phyloP scores from a whole-genome alignment of 148 eudicot genomes.

The Heliamphora exappendiculata region DNA sequence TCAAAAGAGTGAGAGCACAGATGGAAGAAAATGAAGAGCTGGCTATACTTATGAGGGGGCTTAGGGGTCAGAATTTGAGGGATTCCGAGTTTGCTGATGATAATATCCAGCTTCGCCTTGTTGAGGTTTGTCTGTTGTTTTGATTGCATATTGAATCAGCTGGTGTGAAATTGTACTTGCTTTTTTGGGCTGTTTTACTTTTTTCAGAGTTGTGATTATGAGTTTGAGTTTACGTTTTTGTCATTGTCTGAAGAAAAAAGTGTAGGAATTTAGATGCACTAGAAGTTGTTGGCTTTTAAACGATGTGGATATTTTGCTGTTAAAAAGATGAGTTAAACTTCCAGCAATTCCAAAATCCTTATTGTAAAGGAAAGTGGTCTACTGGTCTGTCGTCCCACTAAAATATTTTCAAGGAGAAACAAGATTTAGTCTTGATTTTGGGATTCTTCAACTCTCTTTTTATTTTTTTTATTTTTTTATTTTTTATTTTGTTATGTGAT shows the following conservation, averaged over 20 bases:
- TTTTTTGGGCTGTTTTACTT: not conserved
- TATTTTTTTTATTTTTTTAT: too few species aligned
- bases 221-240: not conserved
- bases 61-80: slow-evolving; percentile 86
- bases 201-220: not conserved
- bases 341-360: not conserved
- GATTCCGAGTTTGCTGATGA: slow-evolving; percentile 89
- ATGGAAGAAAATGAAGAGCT: slow-evolving; percentile 96
- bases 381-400: not conserved
- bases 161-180: not conserved
- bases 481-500: too few species aligned
- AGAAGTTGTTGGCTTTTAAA: not conserved
- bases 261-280: not conserved
- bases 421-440: not conserved
- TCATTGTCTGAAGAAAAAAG: not conserved
- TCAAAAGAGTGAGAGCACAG: slow-evolving; percentile 87
- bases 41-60: slow-evolving; percentile 85
- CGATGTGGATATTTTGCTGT: not conserved
- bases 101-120: slow-evolving; percentile 70
- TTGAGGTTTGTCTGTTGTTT: slow-evolving; percentile 56
- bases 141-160: not conserved
- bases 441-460: too few species aligned
- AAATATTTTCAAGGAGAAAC: not conserved
- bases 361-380: not conserved
- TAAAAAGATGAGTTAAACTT: not conserved